Percentiles rank a stretch among this genome's conserved stretches.
Conservation (phyloP, 805 yeast species). For the Kodamaea laetipori region DNA sequence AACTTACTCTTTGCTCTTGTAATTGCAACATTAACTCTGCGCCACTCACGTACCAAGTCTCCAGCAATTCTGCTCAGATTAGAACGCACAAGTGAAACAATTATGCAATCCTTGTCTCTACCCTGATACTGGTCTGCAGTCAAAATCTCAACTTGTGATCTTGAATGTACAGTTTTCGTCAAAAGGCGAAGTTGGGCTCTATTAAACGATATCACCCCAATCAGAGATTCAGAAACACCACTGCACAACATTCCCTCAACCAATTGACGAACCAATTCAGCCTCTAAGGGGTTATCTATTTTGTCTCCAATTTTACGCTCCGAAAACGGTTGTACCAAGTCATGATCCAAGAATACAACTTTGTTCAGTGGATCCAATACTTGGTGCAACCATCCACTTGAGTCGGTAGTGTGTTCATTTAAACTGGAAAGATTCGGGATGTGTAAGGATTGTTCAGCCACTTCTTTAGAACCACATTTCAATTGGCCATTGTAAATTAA, state of each 20-base stretch:
- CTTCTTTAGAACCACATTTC: slow-evolving; percentile 69
- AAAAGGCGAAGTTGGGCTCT: slow-evolving; percentile 66
- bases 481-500: slow-evolving; percentile 76
- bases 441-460: slow-evolving; percentile 57
- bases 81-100: slow-evolving; percentile 86
- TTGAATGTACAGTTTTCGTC: slow-evolving; percentile 25
- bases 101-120: slow-evolving; percentile 87
- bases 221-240: slow-evolving; percentile 60
- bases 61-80: slow-evolving; percentile 70
- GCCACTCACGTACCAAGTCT: slow-evolving; percentile 80
- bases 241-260: slow-evolving; percentile 57
- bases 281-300: slow-evolving; percentile 74
- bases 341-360: slow-evolving; percentile 84
- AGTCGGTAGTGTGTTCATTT: not conserved
- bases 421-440: slow-evolving; percentile 47
- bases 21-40: slow-evolving; percentile 91
- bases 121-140: slow-evolving; percentile 98
- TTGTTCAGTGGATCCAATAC: slow-evolving; percentile 55
- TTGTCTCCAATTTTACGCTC: slow-evolving; percentile 66
- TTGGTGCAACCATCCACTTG: slow-evolving; percentile 54
- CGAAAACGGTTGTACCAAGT: slow-evolving; percentile 52
- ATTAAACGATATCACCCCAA: slow-evolving; percentile 91
- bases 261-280: slow-evolving; percentile 59
- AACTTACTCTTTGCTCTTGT: slow-evolving; percentile 87
- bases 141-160: slow-evolving; percentile 64